phyloP scores from a whole-genome alignment of 495 filamentous ascomycete species.

The Elasticomyces elasticus region DNA sequence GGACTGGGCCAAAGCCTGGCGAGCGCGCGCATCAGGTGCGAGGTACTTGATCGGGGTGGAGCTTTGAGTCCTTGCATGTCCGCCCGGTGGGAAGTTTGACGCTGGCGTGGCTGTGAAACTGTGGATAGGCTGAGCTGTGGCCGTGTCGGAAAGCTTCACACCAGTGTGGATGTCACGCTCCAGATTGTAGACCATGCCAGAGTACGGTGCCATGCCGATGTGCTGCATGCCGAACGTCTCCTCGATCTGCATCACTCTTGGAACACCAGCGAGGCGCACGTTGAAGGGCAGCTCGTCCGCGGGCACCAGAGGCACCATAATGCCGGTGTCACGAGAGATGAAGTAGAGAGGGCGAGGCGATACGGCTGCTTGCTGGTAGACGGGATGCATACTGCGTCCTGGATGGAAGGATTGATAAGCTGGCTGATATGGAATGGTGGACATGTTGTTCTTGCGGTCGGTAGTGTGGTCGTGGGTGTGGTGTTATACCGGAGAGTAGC shows the following conservation, averaged over 20 bases:
- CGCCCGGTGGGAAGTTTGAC: neutral
- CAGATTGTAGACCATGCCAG: slow-evolving; percentile 16
- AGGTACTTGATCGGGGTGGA: neutral
- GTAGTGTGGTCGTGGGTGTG: neutral
- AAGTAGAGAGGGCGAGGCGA: slow-evolving; percentile 8
- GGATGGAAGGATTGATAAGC: neutral
- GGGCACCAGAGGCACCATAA: slow-evolving; percentile 20
- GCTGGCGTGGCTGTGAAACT: neutral
- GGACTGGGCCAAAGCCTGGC: slow-evolving; percentile 10
- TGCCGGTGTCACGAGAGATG: slow-evolving; percentile 19
- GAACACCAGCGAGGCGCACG: slow-evolving; percentile 15
- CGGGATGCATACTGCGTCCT: neutral
- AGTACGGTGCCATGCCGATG: slow-evolving; percentile 12
- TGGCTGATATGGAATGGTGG: neutral
- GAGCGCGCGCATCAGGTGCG: slow-evolving; percentile 17
- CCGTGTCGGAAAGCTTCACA: neutral
- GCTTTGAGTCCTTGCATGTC: neutral
- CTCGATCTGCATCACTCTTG: slow-evolving; percentile 11
- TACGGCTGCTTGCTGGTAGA: neutral
- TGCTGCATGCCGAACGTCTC: slow-evolving; percentile 17
- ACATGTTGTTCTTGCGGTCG: neutral
- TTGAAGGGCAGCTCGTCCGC: slow-evolving; percentile 24
- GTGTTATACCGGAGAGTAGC: neutral
- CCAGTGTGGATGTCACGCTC: slow-evolving; percentile 3
- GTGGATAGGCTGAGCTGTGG: neutral